Base-by-base conservation (phyloP, 495 filamentous ascomycete genomes). In the Xylaria grammica region DNA sequence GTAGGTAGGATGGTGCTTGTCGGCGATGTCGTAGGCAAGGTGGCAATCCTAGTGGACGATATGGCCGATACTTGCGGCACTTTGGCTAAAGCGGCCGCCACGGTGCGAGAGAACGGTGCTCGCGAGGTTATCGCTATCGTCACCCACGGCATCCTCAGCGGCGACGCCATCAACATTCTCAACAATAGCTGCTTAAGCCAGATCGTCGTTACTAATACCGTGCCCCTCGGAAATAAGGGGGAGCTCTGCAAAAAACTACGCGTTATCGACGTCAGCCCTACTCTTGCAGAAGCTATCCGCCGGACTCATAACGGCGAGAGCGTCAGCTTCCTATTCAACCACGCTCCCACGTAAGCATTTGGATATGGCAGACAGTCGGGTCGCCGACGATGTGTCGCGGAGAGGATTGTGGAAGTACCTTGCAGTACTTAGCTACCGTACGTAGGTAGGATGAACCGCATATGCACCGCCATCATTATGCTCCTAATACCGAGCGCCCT, bases 61-160 rank as follows among this genome's bases (percentile, higher is more conserved):
- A 94, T 93, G 90, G 95, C 93, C 9, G 95, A 99, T 73, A 99
- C 95, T n/a, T 98, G 96, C 74, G 96, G 95, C 60, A 79, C 65
- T 26, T 38, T 74, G 2, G 72, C 72, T 69, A 98, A 97, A 79
- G 95, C 95, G 15, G 94, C 95, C 46, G 88, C 94, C 34, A 94
- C 93, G 1, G 89, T 97, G 49, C 93, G 94, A 79, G 85, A 92
- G 67, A 90, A 98, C 77, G 91, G 92, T 50, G 95, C 95, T 0
- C 86, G 85, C 65, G 87, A 94, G 69, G 92, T 94, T 53, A 89
- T 97, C 58, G 95, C 96, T 32, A 93, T 99, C 60, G 96, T 98
- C 54, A 97, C 96, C 3, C 95, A 99, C 75, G 95, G 94, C 38
- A 97, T 98, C 63, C 80, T 99, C 30, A 94, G 90, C 63, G 95